These are phyloP conservation scores for Debaryomyces singareniensis DNA, from an alignment of 1,139 yeast genomes.

Conservation along the genomic window DNA sequence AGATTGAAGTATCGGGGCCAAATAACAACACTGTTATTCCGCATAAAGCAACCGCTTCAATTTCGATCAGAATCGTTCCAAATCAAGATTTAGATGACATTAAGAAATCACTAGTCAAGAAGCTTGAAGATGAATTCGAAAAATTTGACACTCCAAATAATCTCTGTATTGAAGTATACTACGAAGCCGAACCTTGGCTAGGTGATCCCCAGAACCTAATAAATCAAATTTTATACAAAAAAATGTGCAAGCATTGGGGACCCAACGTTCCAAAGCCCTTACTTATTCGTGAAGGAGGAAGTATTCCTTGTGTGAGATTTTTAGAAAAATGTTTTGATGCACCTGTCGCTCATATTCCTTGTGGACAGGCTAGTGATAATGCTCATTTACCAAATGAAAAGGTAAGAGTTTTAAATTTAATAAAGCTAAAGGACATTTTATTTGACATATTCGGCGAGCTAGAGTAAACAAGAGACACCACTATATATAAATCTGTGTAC, in stretches of 20 bases:
- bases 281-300: constrained; percentile 92
- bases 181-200: constrained; percentile 94
- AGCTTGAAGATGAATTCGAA: constrained; percentile 28
- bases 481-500: too few relatives aligned
- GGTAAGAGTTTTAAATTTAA: constrained; percentile 68
- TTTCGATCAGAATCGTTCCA: constrained; percentile 86
- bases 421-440: constrained; percentile 65
- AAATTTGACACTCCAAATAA: constrained; percentile 54
- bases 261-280: constrained; percentile 58
- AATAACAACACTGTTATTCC: constrained; percentile 88
- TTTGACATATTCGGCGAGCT: constrained; percentile 44
- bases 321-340: constrained; percentile 78
- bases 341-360: constrained; percentile 91
- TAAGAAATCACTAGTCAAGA: constrained; percentile 42
- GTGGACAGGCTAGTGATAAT: constrained; percentile 93
- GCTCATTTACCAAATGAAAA: constrained; percentile 91
- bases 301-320: constrained; percentile 84
- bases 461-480: too few relatives aligned
- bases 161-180: constrained; percentile 53
- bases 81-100: constrained; percentile 64
- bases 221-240: constrained; percentile 56
- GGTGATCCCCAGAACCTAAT: constrained; percentile 78
- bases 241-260: constrained; percentile 59
- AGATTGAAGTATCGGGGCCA: constrained; percentile 83
- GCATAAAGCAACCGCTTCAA: constrained; percentile 63